A percentile compares a stretch with the other conserved stretches of the same genome.
phyloP scores from a whole-genome alignment of 495 filamentous ascomycete genomes.

The Entonaema liquescens region DNA sequence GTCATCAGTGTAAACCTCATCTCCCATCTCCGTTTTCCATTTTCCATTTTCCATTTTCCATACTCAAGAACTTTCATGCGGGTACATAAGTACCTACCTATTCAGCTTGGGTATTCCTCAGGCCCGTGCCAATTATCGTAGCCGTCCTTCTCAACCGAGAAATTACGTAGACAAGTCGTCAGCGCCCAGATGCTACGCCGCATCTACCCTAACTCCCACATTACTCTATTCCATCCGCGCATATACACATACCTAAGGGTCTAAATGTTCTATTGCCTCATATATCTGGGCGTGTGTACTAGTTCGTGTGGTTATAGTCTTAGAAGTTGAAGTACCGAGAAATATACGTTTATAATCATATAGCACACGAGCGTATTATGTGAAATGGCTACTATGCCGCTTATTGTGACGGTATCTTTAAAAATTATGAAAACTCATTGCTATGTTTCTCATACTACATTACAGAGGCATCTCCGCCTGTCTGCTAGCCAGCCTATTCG shows the following conservation, averaged over 20 bases:
- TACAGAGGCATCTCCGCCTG: background rate
- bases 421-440: background rate
- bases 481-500: background rate
- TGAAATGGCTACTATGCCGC: background rate
- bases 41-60: no score
- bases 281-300: background rate
- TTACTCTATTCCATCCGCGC: background rate
- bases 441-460: slow-evolving; percentile 4
- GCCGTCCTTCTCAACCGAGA: background rate
- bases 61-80: background rate
- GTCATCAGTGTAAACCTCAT: slow-evolving; percentile 6
- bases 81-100: background rate
- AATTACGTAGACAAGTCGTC: background rate
- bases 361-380: background rate
- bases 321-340: no score
- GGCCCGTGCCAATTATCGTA: background rate
- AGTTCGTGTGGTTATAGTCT: no score
- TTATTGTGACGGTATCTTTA: background rate
- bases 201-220: background rate
- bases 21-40: background rate
- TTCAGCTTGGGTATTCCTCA: background rate
- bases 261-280: background rate
- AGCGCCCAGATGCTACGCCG: background rate
- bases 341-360: background rate
- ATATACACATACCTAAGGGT: background rate